phyloP scores from a whole-genome alignment of 257 asterid genomes.

The Rauvolfia tetraphylla region DNA sequence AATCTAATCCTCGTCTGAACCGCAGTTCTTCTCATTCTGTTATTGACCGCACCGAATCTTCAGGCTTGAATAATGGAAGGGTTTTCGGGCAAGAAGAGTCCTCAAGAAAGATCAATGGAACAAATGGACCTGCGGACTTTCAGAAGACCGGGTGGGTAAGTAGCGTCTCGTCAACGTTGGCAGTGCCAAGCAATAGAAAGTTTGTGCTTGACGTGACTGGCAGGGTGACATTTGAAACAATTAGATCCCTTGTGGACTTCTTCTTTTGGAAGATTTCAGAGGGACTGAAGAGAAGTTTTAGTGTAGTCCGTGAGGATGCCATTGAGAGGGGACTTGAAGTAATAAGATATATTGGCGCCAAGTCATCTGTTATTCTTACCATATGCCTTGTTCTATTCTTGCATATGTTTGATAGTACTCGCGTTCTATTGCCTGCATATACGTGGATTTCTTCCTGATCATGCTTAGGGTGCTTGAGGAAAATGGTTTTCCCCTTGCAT shows the following conservation, averaged over 20 bases:
- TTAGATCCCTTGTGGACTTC: slow-evolving; percentile 65
- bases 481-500: not conserved
- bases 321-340: slow-evolving; percentile 70
- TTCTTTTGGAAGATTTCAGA: slow-evolving; percentile 58
- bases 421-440: slow-evolving; percentile 56
- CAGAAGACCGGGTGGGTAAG: slow-evolving; percentile 65
- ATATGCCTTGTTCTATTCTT: slow-evolving; percentile 64
- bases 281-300: slow-evolving; percentile 53
- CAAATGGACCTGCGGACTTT: slow-evolving; percentile 28
- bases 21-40: slow-evolving; percentile 29
- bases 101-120: slow-evolving; percentile 25
- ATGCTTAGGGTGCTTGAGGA: slow-evolving; percentile 9
- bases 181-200: slow-evolving; percentile 79
- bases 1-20: slow-evolving; percentile 28
- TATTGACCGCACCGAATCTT: slow-evolving; percentile 35
- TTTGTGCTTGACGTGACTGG: slow-evolving; percentile 89
- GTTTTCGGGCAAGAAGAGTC: slow-evolving; percentile 29
- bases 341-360: slow-evolving; percentile 69
- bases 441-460: slow-evolving; percentile 9
- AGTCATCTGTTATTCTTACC: slow-evolving; percentile 71
- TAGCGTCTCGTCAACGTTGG: slow-evolving; percentile 69
- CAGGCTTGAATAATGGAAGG: slow-evolving; percentile 21
- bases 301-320: slow-evolving; percentile 60
- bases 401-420: slow-evolving; percentile 59
- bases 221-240: slow-evolving; percentile 84